phyloP scores from a whole-genome alignment of 2,329 filamentous ascomycete species.

The Ophiocordyceps camponoti-rufipedis region DNA sequence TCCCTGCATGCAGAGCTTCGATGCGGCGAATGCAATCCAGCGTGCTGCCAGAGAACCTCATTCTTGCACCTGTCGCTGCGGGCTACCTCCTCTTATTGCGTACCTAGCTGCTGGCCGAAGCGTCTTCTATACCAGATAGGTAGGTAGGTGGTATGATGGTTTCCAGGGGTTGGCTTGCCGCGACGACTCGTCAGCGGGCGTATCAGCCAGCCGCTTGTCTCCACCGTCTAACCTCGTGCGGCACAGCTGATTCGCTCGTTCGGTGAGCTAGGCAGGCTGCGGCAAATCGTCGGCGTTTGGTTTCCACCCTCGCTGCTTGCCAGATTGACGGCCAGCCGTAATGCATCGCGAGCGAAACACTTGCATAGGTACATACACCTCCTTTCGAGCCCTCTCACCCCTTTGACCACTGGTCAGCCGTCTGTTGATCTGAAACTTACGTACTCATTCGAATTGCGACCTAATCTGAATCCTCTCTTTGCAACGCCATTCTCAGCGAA shows the following conservation, averaged over 20 bases:
- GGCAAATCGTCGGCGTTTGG: conserved; percentile 18
- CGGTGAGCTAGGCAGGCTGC: conserved; percentile 9
- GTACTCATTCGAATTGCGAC: no score
- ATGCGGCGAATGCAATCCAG: no score
- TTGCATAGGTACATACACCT: conserved; percentile 5
- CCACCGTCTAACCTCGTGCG: conserved; percentile 3
- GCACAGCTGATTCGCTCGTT: conserved; percentile 5
- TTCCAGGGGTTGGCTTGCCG: background rate
- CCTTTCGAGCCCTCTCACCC: background rate
- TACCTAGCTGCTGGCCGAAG: no score
- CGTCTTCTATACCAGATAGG: no score
- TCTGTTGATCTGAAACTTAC: no score
- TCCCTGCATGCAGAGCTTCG: no score
- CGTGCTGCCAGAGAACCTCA: no score
- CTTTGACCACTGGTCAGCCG: background rate
- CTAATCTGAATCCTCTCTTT: no score
- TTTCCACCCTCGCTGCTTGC: conserved; percentile 5
- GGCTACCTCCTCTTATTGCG: no score
- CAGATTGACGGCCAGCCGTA: background rate
- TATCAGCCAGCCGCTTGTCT: conserved; percentile 1
- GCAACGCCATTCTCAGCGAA: background rate
- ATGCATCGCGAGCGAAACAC: conserved; percentile 1
- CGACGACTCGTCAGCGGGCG: background rate
- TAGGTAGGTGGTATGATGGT: no score
- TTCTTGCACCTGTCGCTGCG: no score